Evolutionary conservation across 176 grass and related monocot genomes (phyloP).

Genomic region (Carex cristatella): DNA sequence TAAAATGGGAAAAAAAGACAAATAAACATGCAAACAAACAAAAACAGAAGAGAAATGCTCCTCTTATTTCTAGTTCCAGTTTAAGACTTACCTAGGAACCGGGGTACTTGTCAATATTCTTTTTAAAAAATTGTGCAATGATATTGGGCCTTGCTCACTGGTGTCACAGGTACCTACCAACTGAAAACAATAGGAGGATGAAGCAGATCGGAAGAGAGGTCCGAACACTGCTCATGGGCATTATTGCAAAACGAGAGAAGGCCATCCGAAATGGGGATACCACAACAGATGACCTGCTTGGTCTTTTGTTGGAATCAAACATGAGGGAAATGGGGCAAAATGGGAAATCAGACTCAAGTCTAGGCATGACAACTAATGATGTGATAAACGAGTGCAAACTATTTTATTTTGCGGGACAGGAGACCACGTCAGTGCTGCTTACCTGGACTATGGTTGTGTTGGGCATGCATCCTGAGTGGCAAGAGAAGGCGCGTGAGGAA

Average conservation of each 20-base stretch:
- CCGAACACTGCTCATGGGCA: slow-evolving; percentile 29
- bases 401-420: slow-evolving; percentile 80
- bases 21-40: no score
- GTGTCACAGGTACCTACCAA: slow-evolving; percentile 53
- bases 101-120: background rate
- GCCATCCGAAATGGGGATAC: slow-evolving; percentile 36
- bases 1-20: background rate
- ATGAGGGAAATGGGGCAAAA: slow-evolving; percentile 23
- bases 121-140: background rate
- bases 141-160: background rate
- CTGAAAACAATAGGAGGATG: slow-evolving; percentile 53
- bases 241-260: slow-evolving; percentile 50
- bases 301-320: slow-evolving; percentile 72
- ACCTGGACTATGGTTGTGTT: slow-evolving; percentile 68
- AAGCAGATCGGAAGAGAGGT: slow-evolving; percentile 37
- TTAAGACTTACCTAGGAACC: background rate
- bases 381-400: slow-evolving; percentile 80
- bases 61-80: background rate
- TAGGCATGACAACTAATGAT: slow-evolving; percentile 51
- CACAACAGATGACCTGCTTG: slow-evolving; percentile 44
- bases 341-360: slow-evolving; percentile 19
- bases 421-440: slow-evolving; percentile 65
- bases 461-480: slow-evolving; percentile 79
- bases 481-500: slow-evolving; percentile 63
- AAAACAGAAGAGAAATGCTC: no score